A percentile compares a stretch with the other conserved stretches of the same genome.
Evolutionary conservation across 1,139 yeast genomes (phyloP).

Genomic region (Lodderomyces beijingensis): DNA sequence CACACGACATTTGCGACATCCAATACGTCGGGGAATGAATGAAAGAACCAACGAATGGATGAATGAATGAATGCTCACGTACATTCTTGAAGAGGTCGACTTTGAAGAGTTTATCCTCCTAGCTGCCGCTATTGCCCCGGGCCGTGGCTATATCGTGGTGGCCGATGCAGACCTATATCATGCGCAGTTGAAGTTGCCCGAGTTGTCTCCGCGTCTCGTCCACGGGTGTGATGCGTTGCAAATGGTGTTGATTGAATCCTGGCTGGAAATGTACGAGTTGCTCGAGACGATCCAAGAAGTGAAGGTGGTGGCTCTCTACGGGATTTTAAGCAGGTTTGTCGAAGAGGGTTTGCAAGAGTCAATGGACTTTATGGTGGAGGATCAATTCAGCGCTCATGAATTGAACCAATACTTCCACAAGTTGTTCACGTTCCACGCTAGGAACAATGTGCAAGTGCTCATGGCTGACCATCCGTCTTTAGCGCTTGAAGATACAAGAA

Average conservation of each 20-base stretch:
- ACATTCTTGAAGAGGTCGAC: neutral
- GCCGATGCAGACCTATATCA: conserved; percentile 8
- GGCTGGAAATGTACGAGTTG: conserved; percentile 10
- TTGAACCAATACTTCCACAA: conserved; percentile 10
- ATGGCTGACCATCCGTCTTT: neutral
- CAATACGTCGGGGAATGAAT: too few relatives aligned
- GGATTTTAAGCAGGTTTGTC: conserved; percentile 9
- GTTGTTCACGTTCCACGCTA: conserved; percentile 4
- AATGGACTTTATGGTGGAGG: conserved; percentile 2
- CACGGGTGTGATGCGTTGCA: conserved; percentile 4
- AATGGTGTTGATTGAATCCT: conserved; percentile 10
- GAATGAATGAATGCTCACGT: neutral
- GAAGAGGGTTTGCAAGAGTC: conserved; percentile 6
- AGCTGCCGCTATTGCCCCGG: too few relatives aligned
- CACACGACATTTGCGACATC: too few relatives aligned
- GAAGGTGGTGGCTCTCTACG: conserved; percentile 8
- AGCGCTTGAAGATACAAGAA: too few relatives aligned
- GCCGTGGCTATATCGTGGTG: conserved; percentile 6
- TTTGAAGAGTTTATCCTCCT: neutral
- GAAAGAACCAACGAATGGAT: too few relatives aligned
- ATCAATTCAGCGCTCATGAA: conserved; percentile 9
- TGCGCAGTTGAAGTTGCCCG: neutral
- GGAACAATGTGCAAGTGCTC: neutral
- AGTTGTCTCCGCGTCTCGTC: conserved; percentile 5
- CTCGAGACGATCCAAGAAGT: neutral